These are phyloP conservation scores for Trichosporon sp. DNA, from an alignment of 1,284 basidiomycete genomes.

Conservation along the genomic window DNA sequence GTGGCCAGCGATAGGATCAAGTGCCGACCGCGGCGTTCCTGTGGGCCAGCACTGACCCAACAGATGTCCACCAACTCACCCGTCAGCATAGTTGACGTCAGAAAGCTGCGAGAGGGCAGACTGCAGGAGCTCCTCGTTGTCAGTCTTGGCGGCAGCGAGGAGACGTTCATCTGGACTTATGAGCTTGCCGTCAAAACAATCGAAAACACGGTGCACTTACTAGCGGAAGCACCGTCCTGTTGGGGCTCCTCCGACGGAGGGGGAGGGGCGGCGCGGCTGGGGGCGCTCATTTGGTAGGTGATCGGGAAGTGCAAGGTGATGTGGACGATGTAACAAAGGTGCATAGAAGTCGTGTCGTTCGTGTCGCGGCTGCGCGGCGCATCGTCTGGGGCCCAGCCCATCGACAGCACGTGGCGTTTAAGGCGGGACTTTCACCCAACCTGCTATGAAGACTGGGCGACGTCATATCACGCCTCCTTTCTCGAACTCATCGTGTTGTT, in stretches of 20 bases:
- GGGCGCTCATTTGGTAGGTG: slow-evolving; percentile 37
- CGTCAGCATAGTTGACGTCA: slow-evolving; percentile 76
- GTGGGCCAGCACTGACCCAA: no score
- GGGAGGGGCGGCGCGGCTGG: slow-evolving; percentile 47
- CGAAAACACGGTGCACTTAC: slow-evolving; percentile 36
- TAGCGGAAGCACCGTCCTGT: slow-evolving; percentile 49
- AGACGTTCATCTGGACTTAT: slow-evolving; percentile 67
- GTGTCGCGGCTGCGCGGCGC: slow-evolving; percentile 15
- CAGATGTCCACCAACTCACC: slow-evolving; percentile 60
- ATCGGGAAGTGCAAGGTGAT: slow-evolving; percentile 8
- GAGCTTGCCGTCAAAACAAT: neutral
- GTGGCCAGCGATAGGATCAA: no score
- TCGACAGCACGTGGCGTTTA: neutral
- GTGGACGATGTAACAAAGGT: neutral
- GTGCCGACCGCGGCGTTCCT: no score
- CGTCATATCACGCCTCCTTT: slow-evolving; percentile 6
- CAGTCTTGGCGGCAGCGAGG: slow-evolving; percentile 71
- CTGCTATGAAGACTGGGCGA: neutral
- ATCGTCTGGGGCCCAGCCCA: slow-evolving; percentile 12
- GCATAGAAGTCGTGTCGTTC: slow-evolving; percentile 19
- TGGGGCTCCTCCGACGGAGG: slow-evolving; percentile 43
- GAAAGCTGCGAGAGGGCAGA: slow-evolving; percentile 64
- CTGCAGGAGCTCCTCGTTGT: slow-evolving; percentile 70
- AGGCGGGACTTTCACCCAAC: slow-evolving; percentile 3
- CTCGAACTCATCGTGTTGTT: neutral